Base-by-base conservation (phyloP, 2,329 filamentous ascomycete species). In the Fusarium concolor region DNA sequence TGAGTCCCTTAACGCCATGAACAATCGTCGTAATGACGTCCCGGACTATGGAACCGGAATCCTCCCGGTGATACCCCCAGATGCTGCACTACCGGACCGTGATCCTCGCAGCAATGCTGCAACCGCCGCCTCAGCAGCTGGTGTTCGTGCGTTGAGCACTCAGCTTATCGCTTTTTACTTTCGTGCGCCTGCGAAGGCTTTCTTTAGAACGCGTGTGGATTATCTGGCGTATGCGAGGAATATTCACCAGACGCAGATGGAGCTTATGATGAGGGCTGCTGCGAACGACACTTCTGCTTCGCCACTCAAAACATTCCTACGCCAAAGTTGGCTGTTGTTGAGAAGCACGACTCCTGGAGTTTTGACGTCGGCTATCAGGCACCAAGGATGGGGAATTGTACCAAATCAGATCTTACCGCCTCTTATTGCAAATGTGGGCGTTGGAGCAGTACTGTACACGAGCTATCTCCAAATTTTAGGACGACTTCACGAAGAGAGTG, bases 141-240 rank as follows among this genome's bases (percentile, higher is more conserved):
- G 92, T 39, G 92, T 94, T 67, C 91, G 94, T 45, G 94, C 94
- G 28, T 79, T 97, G 66, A 94, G 91, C 72, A 91, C 93, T 10
- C 92, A 96, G 76, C 84, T 93, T 73, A 87, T 97, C 55, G 90
- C 93, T 24, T 97, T 97, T 74, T 97, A 97, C 81, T 97, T 97
- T 76, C 86, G 94, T 57, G 93, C 93, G 0, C 94, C 94, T 1
- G 92, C 94, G 53, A 97, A 97, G 80, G 92, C 94, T 17, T 97
- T 97, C 77, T 97, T 97, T 80, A 88, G 93, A 64, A 94, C 92
- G 2, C 85, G 94, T 60, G 93, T 97, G 67, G 94, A 97, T 82
- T 97, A 94, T 70, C 83, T 89, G 18, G 86, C 86, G 3, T 89
- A 87, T 64, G 87, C 86, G 4, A 82, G 87, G 28, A 82, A 77